A percentile compares a stretch with the other conserved stretches of the same genome.
These are phyloP conservation scores for Falciphora oryzae DNA, from an alignment of 2,329 filamentous ascomycete species.

Conservation along the genomic window DNA sequence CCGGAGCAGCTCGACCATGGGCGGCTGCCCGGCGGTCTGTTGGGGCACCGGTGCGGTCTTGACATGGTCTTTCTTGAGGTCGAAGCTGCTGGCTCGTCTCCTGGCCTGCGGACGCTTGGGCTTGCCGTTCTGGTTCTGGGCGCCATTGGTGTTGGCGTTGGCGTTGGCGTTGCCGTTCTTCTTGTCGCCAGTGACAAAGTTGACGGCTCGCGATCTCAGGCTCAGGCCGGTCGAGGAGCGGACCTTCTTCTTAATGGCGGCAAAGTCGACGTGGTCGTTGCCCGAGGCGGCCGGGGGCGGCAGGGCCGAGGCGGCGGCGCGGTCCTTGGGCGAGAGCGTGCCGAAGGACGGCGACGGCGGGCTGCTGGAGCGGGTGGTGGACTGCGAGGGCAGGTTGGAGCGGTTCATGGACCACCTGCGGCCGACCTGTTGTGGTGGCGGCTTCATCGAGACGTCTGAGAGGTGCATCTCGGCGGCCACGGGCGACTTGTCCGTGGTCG, in stretches of 20 bases:
- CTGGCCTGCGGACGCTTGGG: slow-evolving; percentile 16
- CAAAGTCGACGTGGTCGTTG: slow-evolving; percentile 34
- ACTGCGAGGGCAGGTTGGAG: slow-evolving; percentile 33
- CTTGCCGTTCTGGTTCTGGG: slow-evolving; percentile 20
- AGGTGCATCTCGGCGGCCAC: slow-evolving; percentile 23
- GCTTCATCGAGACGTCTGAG: slow-evolving; percentile 16
- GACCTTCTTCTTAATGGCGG: slow-evolving; percentile 43
- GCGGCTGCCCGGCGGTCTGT: slow-evolving; percentile 28
- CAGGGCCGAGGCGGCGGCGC: slow-evolving; percentile 15
- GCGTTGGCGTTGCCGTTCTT: slow-evolving; percentile 16
- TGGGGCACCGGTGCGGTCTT: slow-evolving; percentile 13
- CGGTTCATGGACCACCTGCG: slow-evolving; percentile 42
- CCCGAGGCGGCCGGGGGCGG: slow-evolving; percentile 15
- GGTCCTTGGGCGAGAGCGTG: slow-evolving; percentile 27
- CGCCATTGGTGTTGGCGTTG: slow-evolving; percentile 10
- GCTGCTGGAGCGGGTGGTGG: slow-evolving; percentile 41
- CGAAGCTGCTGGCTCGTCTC: slow-evolving; percentile 45
- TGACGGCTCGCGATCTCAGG: slow-evolving; percentile 41
- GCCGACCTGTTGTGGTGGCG: slow-evolving; percentile 15
- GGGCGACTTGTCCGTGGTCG: slow-evolving; percentile 23
- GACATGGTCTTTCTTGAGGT: slow-evolving; percentile 26
- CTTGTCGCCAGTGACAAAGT: slow-evolving; percentile 34
- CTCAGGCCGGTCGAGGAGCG: slow-evolving; percentile 46
- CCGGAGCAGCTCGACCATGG: slow-evolving; percentile 12
- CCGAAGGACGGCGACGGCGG: slow-evolving; percentile 44